Evolutionary conservation across 768 basidiomycete species (phyloP), one percentile per base, ranked within the genome.

Genomic region (Naematelia encephala): DNA sequence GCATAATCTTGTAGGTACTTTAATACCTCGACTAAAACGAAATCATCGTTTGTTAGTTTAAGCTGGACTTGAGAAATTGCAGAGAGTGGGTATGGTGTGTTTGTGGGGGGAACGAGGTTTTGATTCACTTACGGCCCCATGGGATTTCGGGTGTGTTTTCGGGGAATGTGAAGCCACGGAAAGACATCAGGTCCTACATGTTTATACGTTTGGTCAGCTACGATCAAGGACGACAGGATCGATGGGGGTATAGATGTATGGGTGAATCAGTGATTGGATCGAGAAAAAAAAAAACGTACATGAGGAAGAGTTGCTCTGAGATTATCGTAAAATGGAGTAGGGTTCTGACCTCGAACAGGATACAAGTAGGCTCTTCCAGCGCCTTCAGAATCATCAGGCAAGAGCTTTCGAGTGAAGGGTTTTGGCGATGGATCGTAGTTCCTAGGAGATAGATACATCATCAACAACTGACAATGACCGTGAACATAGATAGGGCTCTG

Each of bases 1-100:
- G 88, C 82, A 68, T 86, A 96, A 2, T 80, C 77, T 50, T 84
- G 79, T 10, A 93, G 79, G 74, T 94, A 94, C 34, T 16, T 8
- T 16, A 39, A 39, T 8, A 39, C 34, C 34, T 39, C 34, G 34
- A 39, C 34, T 39, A 16, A 8, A 8, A 39, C 16, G 34, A 8
- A 8, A 39, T 8, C 34, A 16, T 39, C 34, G 8, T 39, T 8
- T 16, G 34, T 39, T 16, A 16, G 34, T 16, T 16, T n/a, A n/a
- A n/a, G n/a, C n/a, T n/a, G n/a, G n/a, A n/a, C n/a, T n/a, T n/a
- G n/a, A n/a, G n/a, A n/a, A n/a, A n/a, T n/a, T n/a, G n/a, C n/a
- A n/a, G n/a, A n/a, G n/a, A n/a, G n/a, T n/a, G n/a, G n/a, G n/a
- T n/a, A n/a, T n/a, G n/a, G n/a, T n/a, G n/a, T n/a, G n/a, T n/a